phyloP scores from a whole-genome alignment of 306 rosid genomes.

The Potentilla sterilis region DNA sequence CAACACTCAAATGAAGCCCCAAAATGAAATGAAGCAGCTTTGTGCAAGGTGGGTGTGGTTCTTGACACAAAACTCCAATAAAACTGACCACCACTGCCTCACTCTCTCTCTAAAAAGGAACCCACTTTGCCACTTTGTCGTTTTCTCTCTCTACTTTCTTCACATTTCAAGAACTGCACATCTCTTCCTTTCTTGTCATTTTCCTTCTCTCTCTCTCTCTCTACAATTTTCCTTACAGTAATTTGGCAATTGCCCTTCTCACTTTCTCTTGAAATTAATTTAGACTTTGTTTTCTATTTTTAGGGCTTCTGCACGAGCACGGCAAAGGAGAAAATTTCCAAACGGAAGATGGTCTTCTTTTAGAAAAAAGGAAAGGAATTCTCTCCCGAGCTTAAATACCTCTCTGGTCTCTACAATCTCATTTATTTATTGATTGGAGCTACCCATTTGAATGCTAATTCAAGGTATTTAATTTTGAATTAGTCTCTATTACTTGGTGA shows the following conservation, averaged over 20 bases:
- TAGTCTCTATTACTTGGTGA: neutral
- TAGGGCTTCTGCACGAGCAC: neutral
- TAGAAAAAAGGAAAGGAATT: neutral
- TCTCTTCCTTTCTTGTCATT: constrained; percentile 44
- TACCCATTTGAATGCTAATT: neutral
- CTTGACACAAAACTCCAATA: constrained; percentile 17
- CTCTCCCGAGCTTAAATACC: neutral
- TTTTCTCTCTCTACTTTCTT: constrained; percentile 37
- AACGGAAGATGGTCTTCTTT: neutral
- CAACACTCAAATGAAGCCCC: neutral
- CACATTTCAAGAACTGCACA: constrained; percentile 19
- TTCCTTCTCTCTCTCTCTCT: constrained; percentile 22
- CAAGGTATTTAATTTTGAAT: neutral
- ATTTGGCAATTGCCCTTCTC: constrained; percentile 1
- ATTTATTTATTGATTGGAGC: too few species aligned
- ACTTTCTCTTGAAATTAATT: neutral
- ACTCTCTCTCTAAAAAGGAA: constrained; percentile 3
- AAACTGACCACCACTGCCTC: neutral
- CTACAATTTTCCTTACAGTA: constrained; percentile 12
- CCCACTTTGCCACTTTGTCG: constrained; percentile 27
- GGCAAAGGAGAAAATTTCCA: neutral
- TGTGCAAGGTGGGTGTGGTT: constrained; percentile 3
- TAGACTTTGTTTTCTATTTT: neutral
- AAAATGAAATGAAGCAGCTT: neutral
- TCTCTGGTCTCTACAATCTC: neutral